Evolutionary conservation across 78 protist species (phyloP).

Genomic region (Planoprotostelium fungivorum): DNA sequence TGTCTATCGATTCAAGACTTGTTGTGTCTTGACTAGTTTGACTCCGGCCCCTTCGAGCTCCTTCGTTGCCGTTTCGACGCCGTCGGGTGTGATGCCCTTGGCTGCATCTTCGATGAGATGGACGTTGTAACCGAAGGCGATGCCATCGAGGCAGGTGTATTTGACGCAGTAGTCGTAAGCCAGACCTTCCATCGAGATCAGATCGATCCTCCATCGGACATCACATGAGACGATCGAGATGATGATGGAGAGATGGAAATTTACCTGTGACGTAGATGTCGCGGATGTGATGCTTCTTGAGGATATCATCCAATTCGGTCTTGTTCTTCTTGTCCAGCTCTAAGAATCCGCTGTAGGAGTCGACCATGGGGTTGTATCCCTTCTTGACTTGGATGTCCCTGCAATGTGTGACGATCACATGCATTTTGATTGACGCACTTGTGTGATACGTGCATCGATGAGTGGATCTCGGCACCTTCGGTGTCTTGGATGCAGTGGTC

Average conservation of each 20-base stretch:
- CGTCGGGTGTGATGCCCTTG: slow-evolving; percentile 22
- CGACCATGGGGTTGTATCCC: slow-evolving; percentile 41
- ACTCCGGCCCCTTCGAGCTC: slow-evolving; percentile 7
- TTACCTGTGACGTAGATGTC: slow-evolving; percentile 25
- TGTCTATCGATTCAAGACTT: too few relatives aligned
- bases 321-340: slow-evolving; percentile 27
- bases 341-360: slow-evolving; percentile 65
- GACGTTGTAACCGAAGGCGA: slow-evolving; percentile 32
- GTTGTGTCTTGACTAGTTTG: too few relatives aligned
- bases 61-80: neutral
- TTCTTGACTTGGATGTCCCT: slow-evolving; percentile 28
- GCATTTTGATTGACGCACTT: neutral
- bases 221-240: too few relatives aligned
- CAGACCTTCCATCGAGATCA: slow-evolving; percentile 45
- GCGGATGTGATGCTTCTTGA: slow-evolving; percentile 15
- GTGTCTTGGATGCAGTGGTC: slow-evolving; percentile 69
- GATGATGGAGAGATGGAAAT: too few relatives aligned
- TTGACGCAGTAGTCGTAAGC: slow-evolving; percentile 68
- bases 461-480: slow-evolving; percentile 51
- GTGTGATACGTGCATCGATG: neutral
- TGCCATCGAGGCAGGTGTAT: slow-evolving; percentile 37
- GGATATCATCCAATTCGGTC: slow-evolving; percentile 34
- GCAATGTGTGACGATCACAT: neutral
- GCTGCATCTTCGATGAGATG: slow-evolving; percentile 31
- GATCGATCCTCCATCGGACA: too few relatives aligned